Percentiles rank a stretch among this genome's conserved stretches.
These are phyloP conservation scores for Gloeostereum incarnatum DNA, from an alignment of 768 basidiomycete species.

Conservation along the genomic window DNA sequence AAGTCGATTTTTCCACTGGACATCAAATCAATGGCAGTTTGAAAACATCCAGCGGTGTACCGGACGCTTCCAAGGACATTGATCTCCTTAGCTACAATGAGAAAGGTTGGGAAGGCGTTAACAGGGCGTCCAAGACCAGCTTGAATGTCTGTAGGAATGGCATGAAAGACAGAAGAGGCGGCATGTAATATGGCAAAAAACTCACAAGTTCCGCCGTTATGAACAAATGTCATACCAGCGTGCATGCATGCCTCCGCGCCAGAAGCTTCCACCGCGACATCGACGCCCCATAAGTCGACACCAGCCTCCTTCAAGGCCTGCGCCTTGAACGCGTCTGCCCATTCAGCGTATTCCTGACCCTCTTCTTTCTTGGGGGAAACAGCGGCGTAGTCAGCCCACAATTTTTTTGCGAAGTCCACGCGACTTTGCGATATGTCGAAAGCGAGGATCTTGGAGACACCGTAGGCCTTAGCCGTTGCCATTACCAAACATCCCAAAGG, in stretches of 20 bases:
- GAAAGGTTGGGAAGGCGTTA: slow-evolving; percentile 10
- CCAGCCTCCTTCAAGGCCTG: slow-evolving; percentile 7
- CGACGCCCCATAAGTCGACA: slow-evolving; percentile 11
- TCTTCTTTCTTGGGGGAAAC: slow-evolving; percentile 5
- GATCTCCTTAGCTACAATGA: slow-evolving; percentile 11
- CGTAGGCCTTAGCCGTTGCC: slow-evolving; percentile 11
- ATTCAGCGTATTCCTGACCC: slow-evolving; percentile 6
- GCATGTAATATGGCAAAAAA: background rate
- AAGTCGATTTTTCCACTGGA: slow-evolving; percentile 9
- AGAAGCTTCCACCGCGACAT: slow-evolving; percentile 11
- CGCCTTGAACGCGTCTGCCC: slow-evolving; percentile 8
- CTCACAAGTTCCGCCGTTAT: slow-evolving; percentile 11
- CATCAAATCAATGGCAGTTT: slow-evolving; percentile 11
- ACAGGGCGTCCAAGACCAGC: slow-evolving; percentile 11
- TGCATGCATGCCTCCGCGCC: slow-evolving; percentile 12
- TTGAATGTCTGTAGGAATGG: slow-evolving; percentile 7
- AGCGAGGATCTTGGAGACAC: slow-evolving; percentile 12
- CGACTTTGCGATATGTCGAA: slow-evolving; percentile 11
- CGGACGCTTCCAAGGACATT: slow-evolving; percentile 11
- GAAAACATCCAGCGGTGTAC: slow-evolving; percentile 12
- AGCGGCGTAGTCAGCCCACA: slow-evolving; percentile 9
- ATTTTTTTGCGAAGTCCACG: slow-evolving; percentile 10
- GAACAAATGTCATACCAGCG: slow-evolving; percentile 11
- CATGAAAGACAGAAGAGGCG: background rate
- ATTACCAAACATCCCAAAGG: slow-evolving; percentile 11